A percentile compares a stretch with the other conserved stretches of the same genome.
These are phyloP conservation scores for Chamaecyparis obtusa DNA, from an alignment of 75 land plant genomes.

Conservation along the genomic window DNA sequence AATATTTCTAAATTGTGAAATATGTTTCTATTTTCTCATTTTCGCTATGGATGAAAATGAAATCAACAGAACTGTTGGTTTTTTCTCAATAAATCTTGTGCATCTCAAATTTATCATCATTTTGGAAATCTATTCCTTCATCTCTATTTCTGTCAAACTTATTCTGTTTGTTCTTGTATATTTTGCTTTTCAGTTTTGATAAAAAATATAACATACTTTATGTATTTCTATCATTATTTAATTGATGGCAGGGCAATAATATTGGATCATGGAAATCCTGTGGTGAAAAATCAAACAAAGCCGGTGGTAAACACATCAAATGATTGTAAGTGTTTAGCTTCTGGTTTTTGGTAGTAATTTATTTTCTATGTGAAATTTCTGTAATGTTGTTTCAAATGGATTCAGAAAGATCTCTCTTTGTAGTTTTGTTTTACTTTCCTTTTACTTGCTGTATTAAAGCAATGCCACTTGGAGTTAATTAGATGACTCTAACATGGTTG, in stretches of 20 bases:
- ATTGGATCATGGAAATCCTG: conserved; percentile 70
- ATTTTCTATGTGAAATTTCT: background rate
- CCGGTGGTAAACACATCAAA: conserved; percentile 45
- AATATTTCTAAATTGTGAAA: background rate
- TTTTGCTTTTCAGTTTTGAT: background rate
- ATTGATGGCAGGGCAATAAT: conserved; percentile 62
- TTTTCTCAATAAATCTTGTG: background rate
- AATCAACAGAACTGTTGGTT: conserved; percentile 6
- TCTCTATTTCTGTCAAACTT: background rate
- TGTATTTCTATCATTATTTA: background rate
- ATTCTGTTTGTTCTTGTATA: background rate
- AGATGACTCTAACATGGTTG: background rate
- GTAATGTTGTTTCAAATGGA: background rate
- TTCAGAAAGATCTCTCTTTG: background rate
- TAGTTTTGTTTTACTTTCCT: background rate
- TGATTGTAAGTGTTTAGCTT: conserved; percentile 49
- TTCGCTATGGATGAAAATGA: background rate
- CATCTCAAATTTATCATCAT: background rate
- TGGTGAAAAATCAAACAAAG: conserved; percentile 62
- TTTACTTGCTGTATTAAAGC: background rate
- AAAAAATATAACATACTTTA: background rate
- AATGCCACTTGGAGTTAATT: background rate
- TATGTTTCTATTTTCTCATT: background rate
- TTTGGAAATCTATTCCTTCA: background rate
- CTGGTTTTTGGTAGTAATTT: background rate